A percentile compares a stretch with the other conserved stretches of the same genome.
These are phyloP conservation scores for Lotus japonicus DNA, from an alignment of 306 rosid species.

Conservation along the genomic window DNA sequence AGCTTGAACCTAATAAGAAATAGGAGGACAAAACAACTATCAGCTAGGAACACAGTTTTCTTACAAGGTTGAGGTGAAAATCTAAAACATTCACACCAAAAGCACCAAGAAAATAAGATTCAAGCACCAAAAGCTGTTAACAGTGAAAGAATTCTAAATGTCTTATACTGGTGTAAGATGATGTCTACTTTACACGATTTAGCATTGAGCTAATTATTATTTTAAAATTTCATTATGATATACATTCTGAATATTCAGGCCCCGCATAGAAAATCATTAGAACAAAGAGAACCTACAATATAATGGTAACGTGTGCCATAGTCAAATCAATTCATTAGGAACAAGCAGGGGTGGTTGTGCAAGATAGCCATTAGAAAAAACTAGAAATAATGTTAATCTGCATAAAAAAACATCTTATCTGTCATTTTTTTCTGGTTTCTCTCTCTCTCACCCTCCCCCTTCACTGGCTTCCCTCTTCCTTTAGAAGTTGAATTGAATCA, in stretches of 20 bases:
- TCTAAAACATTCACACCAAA: not conserved
- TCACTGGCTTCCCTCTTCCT: not conserved
- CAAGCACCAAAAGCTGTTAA: not conserved
- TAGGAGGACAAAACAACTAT: slow-evolving; percentile 3
- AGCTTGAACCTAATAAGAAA: slow-evolving; percentile 56
- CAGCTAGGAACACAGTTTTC: not conserved
- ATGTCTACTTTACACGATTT: not conserved
- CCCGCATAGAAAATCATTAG: slow-evolving; percentile 7
- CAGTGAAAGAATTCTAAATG: too few species aligned
- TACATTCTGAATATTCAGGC: slow-evolving; percentile 5
- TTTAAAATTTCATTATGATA: not conserved
- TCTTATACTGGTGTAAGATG: too few species aligned
- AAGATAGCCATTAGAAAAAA: not conserved
- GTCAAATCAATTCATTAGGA: slow-evolving; percentile 18
- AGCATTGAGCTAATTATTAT: not conserved
- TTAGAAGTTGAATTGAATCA: slow-evolving; percentile 6
- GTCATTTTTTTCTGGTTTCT: not conserved
- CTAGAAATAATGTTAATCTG: slow-evolving; percentile 9
- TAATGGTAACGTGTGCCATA: slow-evolving; percentile 20
- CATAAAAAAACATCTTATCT: too few species aligned
- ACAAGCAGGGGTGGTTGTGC: slow-evolving; percentile 1
- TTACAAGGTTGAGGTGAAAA: not conserved
- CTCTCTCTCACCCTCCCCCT: not conserved
- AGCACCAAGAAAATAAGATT: not conserved
- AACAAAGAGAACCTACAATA: slow-evolving; percentile 9